Evolutionary conservation across 1,284 basidiomycete genomes (phyloP), one percentile per base, ranked within the genome.

Genomic region (Phaffia rhodozyma): DNA sequence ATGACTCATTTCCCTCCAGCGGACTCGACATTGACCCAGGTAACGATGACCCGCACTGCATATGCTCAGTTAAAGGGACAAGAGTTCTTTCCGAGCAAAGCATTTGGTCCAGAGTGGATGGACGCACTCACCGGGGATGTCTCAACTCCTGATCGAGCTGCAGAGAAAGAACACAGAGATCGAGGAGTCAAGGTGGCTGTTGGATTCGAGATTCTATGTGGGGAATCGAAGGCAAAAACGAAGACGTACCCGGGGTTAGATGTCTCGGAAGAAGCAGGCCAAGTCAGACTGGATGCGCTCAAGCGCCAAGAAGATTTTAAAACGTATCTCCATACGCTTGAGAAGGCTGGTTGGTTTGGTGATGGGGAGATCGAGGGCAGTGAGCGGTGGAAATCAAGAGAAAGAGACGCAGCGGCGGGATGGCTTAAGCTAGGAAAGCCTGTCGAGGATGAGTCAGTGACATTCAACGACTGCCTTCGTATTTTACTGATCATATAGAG

Each of bases 181-280:
- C 74, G 89, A 53, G 92, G 92, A 13, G 88, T 94, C 84, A 96
- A 94, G 78, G 84, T 94, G 61, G 85, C 90, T 4, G 90, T 89
- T 67, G 92, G 92, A 0, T 96, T 96, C 69, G 92, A 97, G 77
- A 96, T 96, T 81, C 80, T 93, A 60, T 96, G 87, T 74, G 83
- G 91, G 76, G 86, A 91, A 74, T 82, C 82, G 71, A 83, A 87
- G 76, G 76, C 69, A 79, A 78, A 67, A 73, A 73, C 66, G 69
- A 56, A 60, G 20, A 52, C 56, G 49, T 59, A 55, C n/a, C 63
- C 63, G 5, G 53, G 52, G 47, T 30, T 65, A n/a, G 63, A 61
- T 38, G 18, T 49, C 25, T 60, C 58, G 5, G 65, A 66, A 5
- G 72, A 71, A 3, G 21, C 34, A n/a, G 21, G 32, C n/a, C 55